phyloP scores from a whole-genome alignment of 768 basidiomycete species.

The Cantharellus cinnabarinus region DNA sequence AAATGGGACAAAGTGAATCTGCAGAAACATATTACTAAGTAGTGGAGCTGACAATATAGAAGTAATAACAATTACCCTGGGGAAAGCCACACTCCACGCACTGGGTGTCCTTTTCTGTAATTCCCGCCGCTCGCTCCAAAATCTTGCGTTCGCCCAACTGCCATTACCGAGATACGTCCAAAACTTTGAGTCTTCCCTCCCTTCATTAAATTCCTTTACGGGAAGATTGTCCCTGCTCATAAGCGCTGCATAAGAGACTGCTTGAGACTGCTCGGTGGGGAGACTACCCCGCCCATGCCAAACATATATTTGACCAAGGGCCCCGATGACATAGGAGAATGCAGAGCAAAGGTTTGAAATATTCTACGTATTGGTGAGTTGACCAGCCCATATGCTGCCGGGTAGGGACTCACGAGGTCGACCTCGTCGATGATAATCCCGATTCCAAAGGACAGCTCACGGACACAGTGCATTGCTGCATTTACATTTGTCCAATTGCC shows the following conservation, averaged over 20 bases:
- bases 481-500: slow-evolving; percentile 62
- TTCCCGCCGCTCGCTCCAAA: slow-evolving; percentile 30
- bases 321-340: slow-evolving; percentile 60
- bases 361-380: slow-evolving; percentile 2
- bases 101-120: background rate
- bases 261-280: slow-evolving; percentile 36
- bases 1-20: slow-evolving; percentile 13
- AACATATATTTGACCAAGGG: slow-evolving; percentile 51
- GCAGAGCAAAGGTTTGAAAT: slow-evolving; percentile 54
- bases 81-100: background rate
- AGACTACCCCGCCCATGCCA: slow-evolving; percentile 66
- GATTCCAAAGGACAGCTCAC: slow-evolving; percentile 22
- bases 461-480: slow-evolving; percentile 60
- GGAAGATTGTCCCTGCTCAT: slow-evolving; percentile 21
- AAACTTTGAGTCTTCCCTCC: slow-evolving; percentile 53
- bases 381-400: background rate
- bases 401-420: slow-evolving; percentile 32
- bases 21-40: background rate
- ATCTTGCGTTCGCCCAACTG: slow-evolving; percentile 55
- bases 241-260: slow-evolving; percentile 35
- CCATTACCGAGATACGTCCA: slow-evolving; percentile 72
- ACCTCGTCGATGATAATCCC: slow-evolving; percentile 47
- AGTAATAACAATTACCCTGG: no score
- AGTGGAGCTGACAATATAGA: no score
- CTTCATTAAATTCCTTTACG: slow-evolving; percentile 41